A percentile compares a stretch with the other conserved stretches of the same genome.
phyloP scores from a whole-genome alignment of 129 eudicot genomes.

The Tagetes patula region DNA sequence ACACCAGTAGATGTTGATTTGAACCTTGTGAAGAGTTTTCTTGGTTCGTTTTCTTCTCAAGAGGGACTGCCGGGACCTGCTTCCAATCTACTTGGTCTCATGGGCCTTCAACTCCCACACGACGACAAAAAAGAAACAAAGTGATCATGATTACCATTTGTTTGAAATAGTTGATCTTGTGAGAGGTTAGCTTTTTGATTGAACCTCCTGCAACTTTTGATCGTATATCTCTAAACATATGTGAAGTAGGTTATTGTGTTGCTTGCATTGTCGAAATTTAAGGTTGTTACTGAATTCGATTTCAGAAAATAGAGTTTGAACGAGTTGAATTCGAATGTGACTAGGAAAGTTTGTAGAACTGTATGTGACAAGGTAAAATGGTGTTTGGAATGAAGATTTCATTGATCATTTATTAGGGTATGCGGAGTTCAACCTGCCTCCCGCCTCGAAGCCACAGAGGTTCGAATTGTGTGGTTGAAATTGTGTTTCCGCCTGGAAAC shows the following conservation, averaged over 20 bases:
- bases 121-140: conserved; percentile 50
- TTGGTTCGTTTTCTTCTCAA: conserved; percentile 87
- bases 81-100: conserved; percentile 84
- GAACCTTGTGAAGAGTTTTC: conserved; percentile 80
- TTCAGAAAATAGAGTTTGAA: not conserved
- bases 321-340: not conserved
- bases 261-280: not conserved
- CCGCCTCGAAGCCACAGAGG: no score
- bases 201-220: conserved; percentile 12
- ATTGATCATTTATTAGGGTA: no score
- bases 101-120: conserved; percentile 91
- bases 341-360: no score
- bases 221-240: not conserved
- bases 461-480: no score
- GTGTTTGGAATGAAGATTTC: no score
- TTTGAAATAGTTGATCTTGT: not conserved
- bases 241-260: not conserved
- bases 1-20: conserved; percentile 83
- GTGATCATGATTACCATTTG: conserved; percentile 15
- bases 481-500: no score
- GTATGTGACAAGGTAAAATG: no score
- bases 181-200: conserved; percentile 6
- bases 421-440: no score
- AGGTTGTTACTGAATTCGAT: not conserved
- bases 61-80: conserved; percentile 97